Base-by-base conservation (phyloP, 2,329 filamentous ascomycete species). In the Aciculosporium take region DNA sequence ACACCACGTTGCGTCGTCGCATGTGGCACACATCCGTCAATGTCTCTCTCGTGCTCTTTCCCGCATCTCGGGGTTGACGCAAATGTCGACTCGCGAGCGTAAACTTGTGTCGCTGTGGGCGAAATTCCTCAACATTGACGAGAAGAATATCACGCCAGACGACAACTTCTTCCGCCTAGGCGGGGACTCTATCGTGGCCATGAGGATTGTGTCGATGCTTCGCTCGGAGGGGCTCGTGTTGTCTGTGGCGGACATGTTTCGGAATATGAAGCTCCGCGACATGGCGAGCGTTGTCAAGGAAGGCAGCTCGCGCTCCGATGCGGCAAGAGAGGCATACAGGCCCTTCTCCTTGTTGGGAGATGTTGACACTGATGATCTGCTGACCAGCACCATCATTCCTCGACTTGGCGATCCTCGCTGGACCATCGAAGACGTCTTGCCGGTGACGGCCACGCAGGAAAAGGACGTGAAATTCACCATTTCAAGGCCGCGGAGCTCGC, bases 141-240 rank as follows among this genome's bases (percentile, higher is more conserved):
- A 69, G 41, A 61, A 68, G 3, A 58, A 66, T 1, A 71, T 77
- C 15, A 63, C 68, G 1, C 56, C 68, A 1, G 66, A 74, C 9
- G 68, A 76, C 49, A 74, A 69, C 56, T 78, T 79, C 57, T 77
- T 79, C 63, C 64, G 66, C 3, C 63, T 76, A 0, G 74, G 74
- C 1, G 74, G 74, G 17, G 73, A 78, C 55, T 78, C 74, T 0
- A 71, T 78, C 21, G 57, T 66, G 1, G 73, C 73, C 2, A 80
- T 79, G 72, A 74, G 71, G 51, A 58, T 79, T 1, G 74, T 77
- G 1, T 69, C 73, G 3, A 68, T 70, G 40, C 66, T 71, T 2
- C 61, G 72, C 18, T 58, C 62, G 2, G 63, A 66, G 20, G 67
- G 66, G 0, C 53, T 72, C 38, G 58, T 61, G 7, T 49, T 79